Base-by-base conservation (phyloP, 2,329 filamentous ascomycete species). In the Fusarium begoniae region DNA sequence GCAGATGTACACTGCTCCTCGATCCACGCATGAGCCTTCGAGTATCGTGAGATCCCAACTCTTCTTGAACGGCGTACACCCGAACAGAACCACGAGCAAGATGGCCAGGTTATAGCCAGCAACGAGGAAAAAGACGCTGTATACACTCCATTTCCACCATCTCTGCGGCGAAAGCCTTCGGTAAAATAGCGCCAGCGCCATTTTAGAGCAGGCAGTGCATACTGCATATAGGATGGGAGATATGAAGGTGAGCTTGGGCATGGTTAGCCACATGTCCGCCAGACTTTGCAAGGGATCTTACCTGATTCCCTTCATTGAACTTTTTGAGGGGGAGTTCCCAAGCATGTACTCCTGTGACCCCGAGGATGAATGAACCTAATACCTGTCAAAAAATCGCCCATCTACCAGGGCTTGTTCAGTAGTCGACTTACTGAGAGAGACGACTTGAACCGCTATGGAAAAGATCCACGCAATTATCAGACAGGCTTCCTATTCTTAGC, bases 21-120 rank as follows among this genome's bases (percentile, higher is more conserved):
- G 55, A 61, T 86, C 78, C 43, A 89, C 80, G 66, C 87, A 89
- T n/a, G 58, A 77, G 55, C 70, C 85, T 71, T 54, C 79, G 4
- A 60, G 50, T 10, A 81, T 70, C 9, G 63, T 72, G 20, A 77
- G 55, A 35, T 83, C 78, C 77, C 80, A 85, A 14, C 69, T 68
- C 3, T 69, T 74, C 10, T 73, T 57, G n/a, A 85, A 65, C 0
- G 84, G 84, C 0, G 59, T 72, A 65, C 84, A 85, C 2, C 82
- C 82, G 45, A 85, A 83, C 10, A 83, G 58, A 40, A 84, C 75
- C 26, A 80, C 73, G 18, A 85, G 76, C 26, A 81, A 78, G 43
- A 83, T 80, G 41, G 72, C 78, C 24, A 78, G 66, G 18, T 80
- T 82, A 66, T 83, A 83, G 1, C 76, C 78, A 3, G 75, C 76